Base-by-base conservation (phyloP, 192 early-diverging fungal species). In the Chytriomyces sp. region DNA sequence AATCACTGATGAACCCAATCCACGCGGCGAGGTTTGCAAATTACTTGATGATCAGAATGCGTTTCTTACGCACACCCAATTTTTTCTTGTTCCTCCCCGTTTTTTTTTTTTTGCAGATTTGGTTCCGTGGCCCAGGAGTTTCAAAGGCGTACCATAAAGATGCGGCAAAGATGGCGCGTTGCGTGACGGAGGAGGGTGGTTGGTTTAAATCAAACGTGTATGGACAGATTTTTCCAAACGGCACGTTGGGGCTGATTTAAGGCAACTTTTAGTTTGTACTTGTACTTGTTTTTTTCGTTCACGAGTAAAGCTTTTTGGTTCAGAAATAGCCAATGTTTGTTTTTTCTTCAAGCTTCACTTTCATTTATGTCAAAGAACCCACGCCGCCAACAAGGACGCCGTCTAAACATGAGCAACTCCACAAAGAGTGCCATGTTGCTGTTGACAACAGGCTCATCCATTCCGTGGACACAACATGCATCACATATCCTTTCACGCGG, bases 21-120 rank as follows among this genome's bases (percentile, higher is more conserved):
- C 97, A 28, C 90, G 96, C 35, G 97, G 97, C 70, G 96, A 98
- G 85, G 87, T 99, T 66, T 92, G 90, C 35, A 28, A 59, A 18
- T 70, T 53, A 57, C 26, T 57, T 6, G 69, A 70, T 18, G 46
- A 46, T 24, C 18, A 24, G 16, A 59, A 26, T 35, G 35, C 35
- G 35, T 35, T 35, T 35, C 35, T 35, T 1, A 57, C 0, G 53
- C 53, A 57, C 2, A 57, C 2, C 53, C 20, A 3, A 20, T 57
- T 13, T 57, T n/a, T 57, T n/a, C 13, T n/a, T 57, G 20, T 57
- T 57, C 53, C 13, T 5, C 16, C 13, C 53, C 20, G 3, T 1
- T 3, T 3, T 0, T 57, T 57, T 57, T 57, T 57, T 20, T 20
- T 57, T 57, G 13, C 20, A 57, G 53, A 57, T 57, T n/a, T 57